Conservation (phyloP, 179 eudicot species). For the Spinacia oleracea region DNA sequence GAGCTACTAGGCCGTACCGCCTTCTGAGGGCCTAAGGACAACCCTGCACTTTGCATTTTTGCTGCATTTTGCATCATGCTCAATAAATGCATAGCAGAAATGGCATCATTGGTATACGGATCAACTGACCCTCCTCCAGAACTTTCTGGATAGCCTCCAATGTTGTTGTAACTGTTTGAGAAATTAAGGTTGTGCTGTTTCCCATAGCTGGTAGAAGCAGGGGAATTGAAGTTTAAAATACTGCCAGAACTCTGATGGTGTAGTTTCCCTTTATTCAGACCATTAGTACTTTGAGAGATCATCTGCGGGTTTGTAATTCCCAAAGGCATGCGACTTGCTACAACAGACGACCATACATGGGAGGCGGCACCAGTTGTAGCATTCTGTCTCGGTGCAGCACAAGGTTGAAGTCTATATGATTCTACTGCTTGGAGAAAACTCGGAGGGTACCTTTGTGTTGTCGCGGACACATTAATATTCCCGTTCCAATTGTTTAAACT, state of each 20-base stretch:
- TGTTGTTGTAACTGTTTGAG: slow-evolving; percentile 22
- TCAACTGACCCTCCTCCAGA: slow-evolving; percentile 24
- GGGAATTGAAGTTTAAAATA: slow-evolving; percentile 25
- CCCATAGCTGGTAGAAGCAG: slow-evolving; percentile 3
- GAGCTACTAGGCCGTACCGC: slow-evolving; percentile 17
- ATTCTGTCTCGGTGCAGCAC: slow-evolving; percentile 16
- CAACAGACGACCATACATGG: slow-evolving; percentile 23
- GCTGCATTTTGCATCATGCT: slow-evolving; percentile 39
- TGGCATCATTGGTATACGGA: slow-evolving; percentile 28
- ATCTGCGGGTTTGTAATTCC: slow-evolving; percentile 33
- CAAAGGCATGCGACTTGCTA: slow-evolving; percentile 30
- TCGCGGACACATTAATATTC: neutral
- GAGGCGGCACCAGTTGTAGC: slow-evolving; percentile 5
- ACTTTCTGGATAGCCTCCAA: slow-evolving; percentile 19
- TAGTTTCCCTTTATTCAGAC: slow-evolving; percentile 14
- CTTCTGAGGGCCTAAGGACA: slow-evolving; percentile 28
- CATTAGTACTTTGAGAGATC: slow-evolving; percentile 21
- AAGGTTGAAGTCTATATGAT: slow-evolving; percentile 13
- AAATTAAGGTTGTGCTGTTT: slow-evolving; percentile 28
- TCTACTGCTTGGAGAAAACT: slow-evolving; percentile 22
- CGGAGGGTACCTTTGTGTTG: slow-evolving; percentile 16
- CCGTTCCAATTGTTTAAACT: slow-evolving; percentile 26
- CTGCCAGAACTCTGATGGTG: slow-evolving; percentile 18
- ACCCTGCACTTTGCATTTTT: slow-evolving; percentile 15
- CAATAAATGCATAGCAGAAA: slow-evolving; percentile 38